phyloP scores from a whole-genome alignment of 148 eudicot genomes.

The Spergularia bocconei region DNA sequence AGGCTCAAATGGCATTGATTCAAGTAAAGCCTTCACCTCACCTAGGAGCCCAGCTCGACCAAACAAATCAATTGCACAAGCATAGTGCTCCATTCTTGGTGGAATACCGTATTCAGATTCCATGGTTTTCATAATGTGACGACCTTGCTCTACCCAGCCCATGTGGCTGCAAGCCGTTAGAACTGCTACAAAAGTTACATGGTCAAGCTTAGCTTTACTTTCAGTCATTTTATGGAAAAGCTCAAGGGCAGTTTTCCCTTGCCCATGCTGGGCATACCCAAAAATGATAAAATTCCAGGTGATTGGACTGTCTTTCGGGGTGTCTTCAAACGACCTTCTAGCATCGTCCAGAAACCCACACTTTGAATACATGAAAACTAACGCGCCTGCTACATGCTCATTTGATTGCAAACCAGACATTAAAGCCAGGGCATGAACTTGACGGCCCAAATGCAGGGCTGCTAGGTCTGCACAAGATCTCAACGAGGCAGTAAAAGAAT shows the following conservation, averaged over 20 bases:
- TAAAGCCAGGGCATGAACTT: conserved; percentile 56
- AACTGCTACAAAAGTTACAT: conserved; percentile 73
- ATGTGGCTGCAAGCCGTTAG: conserved; percentile 78
- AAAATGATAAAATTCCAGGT: conserved; percentile 79
- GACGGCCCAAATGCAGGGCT: conserved; percentile 55
- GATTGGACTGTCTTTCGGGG: conserved; percentile 45
- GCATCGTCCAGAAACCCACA: conserved; percentile 67
- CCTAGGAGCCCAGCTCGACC: conserved; percentile 67
- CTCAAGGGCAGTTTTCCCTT: conserved; percentile 54
- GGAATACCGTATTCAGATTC: conserved; percentile 48
- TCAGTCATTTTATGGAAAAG: conserved; percentile 49
- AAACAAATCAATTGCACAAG: conserved; percentile 65
- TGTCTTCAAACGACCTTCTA: conserved; percentile 53
- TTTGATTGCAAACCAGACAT: conserved; percentile 53
- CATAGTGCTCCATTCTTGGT: conserved; percentile 77
- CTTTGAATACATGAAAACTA: conserved; percentile 69
- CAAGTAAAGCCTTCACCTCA: conserved; percentile 51
- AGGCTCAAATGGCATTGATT: conserved; percentile 72
- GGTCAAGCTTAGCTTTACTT: conserved; percentile 50
- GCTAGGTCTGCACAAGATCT: conserved; percentile 81
- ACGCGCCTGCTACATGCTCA: conserved; percentile 60
- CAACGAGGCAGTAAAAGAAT: conserved; percentile 63
- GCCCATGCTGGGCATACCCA: conserved; percentile 78
- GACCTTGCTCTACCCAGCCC: conserved; percentile 75
- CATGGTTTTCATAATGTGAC: conserved; percentile 43